These are phyloP conservation scores for Ulvella scutata DNA, from an alignment of 139 green algal species.

Conservation along the genomic window DNA sequence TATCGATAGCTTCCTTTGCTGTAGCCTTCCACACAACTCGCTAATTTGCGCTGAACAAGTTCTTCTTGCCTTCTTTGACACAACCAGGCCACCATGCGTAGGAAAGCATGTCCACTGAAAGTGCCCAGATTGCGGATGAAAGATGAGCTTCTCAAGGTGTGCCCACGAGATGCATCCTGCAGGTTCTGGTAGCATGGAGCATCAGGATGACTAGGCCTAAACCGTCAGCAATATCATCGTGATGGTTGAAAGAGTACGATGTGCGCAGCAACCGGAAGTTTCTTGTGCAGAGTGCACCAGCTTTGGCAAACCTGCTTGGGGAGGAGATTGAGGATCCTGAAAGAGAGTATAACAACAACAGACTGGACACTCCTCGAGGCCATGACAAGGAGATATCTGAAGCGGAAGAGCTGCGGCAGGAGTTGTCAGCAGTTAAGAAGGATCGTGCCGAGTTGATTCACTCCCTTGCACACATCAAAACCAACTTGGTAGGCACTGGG, in stretches of 20 bases:
- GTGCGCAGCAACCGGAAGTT: too few relatives aligned
- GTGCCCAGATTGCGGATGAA: slow-evolving; percentile 52
- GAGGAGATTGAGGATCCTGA: slow-evolving; percentile 4
- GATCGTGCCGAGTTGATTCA: slow-evolving; percentile 53
- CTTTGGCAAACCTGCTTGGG: slow-evolving; percentile 17
- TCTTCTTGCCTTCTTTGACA: too few relatives aligned
- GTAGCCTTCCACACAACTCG: too few relatives aligned
- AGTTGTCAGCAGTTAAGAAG: slow-evolving; percentile 65
- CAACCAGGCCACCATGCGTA: background rate
- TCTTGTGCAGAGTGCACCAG: slow-evolving; percentile 26
- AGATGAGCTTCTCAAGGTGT: slow-evolving; percentile 61
- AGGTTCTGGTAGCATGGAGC: too few relatives aligned
- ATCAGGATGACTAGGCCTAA: too few relatives aligned
- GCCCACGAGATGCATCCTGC: too few relatives aligned
- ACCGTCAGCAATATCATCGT: too few relatives aligned
- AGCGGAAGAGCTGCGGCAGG: slow-evolving; percentile 45
- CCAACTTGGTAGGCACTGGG: slow-evolving; percentile 27
- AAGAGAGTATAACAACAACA: background rate
- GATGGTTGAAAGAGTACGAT: too few relatives aligned
- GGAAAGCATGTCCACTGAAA: slow-evolving; percentile 32
- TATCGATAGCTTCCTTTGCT: too few relatives aligned
- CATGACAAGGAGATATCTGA: slow-evolving; percentile 50
- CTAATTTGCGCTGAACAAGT: too few relatives aligned
- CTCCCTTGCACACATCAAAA: slow-evolving; percentile 43
- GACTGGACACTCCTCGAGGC: background rate